Evolutionary conservation across 2,329 filamentous ascomycete genomes (phyloP), one percentile per base, ranked within the genome.

Genomic region (Aspergillus tubingensis): DNA sequence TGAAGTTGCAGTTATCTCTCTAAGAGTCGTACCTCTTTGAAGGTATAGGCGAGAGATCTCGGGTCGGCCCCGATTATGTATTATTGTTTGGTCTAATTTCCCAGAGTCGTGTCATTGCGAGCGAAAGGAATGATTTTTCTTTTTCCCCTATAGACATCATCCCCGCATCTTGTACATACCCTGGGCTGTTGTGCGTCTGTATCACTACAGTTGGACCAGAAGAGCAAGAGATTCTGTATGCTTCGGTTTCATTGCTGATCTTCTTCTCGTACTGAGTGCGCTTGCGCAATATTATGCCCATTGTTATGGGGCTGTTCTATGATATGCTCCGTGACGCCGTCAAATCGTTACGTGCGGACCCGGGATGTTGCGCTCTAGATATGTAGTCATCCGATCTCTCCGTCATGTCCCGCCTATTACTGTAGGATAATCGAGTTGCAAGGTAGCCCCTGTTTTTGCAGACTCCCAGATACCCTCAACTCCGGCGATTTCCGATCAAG

Each of bases 21-120:
- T 67, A 67, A 66, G 68, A 65, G 64, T 65, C 65, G 71, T 71
- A 70, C 72, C 68, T 71, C 68, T 67, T 68, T 68, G 32, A 68
- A 70, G 73, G 71, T 74, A 72, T 68, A 67, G 71, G 68, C 69
- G 64, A 59, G 65, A 70, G 68, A 68, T 68, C 70, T 73, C 67
- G 68, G 69, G 68, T 68, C 58, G 57, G 62, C 54, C 64, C 74
- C 70, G 71, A 70, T 72, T 74, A 70, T 77, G 74, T 76, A 76
- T 74, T 74, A 77, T 78, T 78, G 73, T 75, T 77, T 72, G 71
- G 73, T 75, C 68, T 74, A 73, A 72, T 74, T 70, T 72, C 71
- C 72, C 67, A 73, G 69, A 73, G 67, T 76, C 70, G 69, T 75
- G 70, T 72, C 70, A 73, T 75, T 76, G 71, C 72, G 68, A 76